A percentile compares a stretch with the other conserved stretches of the same genome.
phyloP scores from a whole-genome alignment of 2,329 filamentous ascomycete genomes.

The Exophiala bonariae region DNA sequence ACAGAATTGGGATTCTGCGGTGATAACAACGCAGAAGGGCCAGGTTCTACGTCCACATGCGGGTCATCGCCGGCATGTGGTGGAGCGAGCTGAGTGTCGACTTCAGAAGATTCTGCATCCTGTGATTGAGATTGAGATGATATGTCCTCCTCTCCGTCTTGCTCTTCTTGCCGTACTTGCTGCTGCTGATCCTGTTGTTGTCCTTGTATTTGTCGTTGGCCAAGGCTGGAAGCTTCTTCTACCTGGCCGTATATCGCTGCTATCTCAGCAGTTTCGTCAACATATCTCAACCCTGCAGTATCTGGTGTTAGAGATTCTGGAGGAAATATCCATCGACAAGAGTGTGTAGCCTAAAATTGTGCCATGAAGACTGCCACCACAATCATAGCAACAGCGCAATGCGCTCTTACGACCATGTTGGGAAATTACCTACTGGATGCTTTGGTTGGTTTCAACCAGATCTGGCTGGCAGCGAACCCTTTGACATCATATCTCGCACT shows the following conservation, averaged over 20 bases:
- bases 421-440: no score
- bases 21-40: no score
- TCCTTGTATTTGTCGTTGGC: no score
- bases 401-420: no score
- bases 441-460: constrained; percentile 33
- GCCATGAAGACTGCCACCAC: no score
- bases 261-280: constrained; percentile 30
- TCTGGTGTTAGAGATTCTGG: neutral
- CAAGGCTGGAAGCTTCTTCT: neutral
- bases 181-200: constrained; percentile 1
- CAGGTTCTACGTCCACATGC: no score
- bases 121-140: neutral
- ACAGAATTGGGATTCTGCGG: no score
- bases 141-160: no score
- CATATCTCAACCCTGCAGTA: constrained; percentile 27
- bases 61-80: no score
- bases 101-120: neutral
- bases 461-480: constrained; percentile 34
- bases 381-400: no score
- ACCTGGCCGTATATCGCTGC: constrained; percentile 20
- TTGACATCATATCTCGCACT: constrained; percentile 33
- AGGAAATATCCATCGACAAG: constrained; percentile 2
- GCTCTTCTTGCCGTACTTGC: neutral
- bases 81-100: constrained; percentile 1
- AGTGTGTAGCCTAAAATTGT: neutral